Conservation (phyloP, 805 yeast genomes). For the Kluyveromyces dobzhanskii region DNA sequence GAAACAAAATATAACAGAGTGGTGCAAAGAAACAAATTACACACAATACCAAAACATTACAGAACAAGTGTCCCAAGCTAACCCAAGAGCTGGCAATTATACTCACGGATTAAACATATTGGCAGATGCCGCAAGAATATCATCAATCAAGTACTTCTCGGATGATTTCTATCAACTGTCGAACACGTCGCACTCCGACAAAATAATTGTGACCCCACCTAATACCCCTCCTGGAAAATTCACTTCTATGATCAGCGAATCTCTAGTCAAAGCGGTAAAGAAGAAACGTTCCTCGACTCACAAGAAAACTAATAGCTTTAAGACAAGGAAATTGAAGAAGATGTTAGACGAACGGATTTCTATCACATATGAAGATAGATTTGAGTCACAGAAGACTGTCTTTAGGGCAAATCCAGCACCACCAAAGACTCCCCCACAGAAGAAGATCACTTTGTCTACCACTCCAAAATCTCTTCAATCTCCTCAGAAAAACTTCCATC, state of each 20-base stretch:
- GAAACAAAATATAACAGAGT: constrained; percentile 24
- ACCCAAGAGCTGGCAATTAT: background rate
- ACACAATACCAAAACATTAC: constrained; percentile 23
- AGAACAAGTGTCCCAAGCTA: constrained; percentile 8
- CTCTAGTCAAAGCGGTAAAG: constrained; percentile 26
- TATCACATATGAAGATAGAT: background rate
- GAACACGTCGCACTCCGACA: constrained; percentile 8
- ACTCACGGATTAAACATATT: constrained; percentile 8
- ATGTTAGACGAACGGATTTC: constrained; percentile 25
- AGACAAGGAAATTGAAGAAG: constrained; percentile 28
- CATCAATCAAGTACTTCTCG: constrained; percentile 21
- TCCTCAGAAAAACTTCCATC: background rate
- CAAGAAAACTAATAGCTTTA: constrained; percentile 30
- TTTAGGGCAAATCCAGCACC: constrained; percentile 2
- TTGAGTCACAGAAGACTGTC: constrained; percentile 3
- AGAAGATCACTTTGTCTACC: background rate
- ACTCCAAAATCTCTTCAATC: constrained; percentile 1
- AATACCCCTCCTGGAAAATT: constrained; percentile 19
- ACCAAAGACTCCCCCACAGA: constrained; percentile 1
- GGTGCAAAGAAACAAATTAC: constrained; percentile 29
- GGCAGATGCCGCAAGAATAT: constrained; percentile 12
- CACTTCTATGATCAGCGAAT: constrained; percentile 22
- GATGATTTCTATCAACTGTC: constrained; percentile 24
- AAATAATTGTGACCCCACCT: constrained; percentile 28
- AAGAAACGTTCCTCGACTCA: constrained; percentile 15